Base-by-base conservation (phyloP, 1,284 basidiomycete species). In the Limonomyces culmigenus region DNA sequence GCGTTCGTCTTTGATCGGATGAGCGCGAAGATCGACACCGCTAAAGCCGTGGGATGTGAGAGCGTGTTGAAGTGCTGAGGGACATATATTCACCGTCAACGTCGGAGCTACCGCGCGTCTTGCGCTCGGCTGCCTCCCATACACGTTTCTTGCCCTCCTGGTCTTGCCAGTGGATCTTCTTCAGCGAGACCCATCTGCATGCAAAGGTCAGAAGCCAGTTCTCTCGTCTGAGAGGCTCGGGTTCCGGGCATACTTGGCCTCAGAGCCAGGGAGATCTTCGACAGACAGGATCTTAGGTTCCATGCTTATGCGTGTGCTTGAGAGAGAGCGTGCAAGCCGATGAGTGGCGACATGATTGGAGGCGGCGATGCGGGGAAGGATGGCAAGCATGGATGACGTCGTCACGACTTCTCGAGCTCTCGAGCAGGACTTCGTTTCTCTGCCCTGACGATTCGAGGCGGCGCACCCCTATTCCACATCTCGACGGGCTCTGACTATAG, bases 61-160 rank as follows among this genome's bases (percentile, higher is more conserved):
- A 12, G 16, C 19, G 16, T 16, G 15, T 15, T 29, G 11, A 33
- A 19, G 33, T 19, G 12, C 18, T 31, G 38, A 5, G 3, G 38
- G 15, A n/a, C 16, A n/a, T n/a, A 31, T 13, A 20, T 29, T 31
- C n/a, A 86, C 86, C 85, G 58, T 93, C 89, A 36, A 89, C 69
- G 0, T 77, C 85, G 11, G 72, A 70, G 11, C 69, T 61, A 32
- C 70, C 67, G 29, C 81, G 65, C 8, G 84, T 88, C 48, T 72
- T 78, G 21, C 89, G 65, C 46, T 84, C 74, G 12, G 87, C 87
- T 39, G 64, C 75, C 54, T 95, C 91, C 89, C 89, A 93, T 29
- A 67, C 47, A 37, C 88, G 64, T 79, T 89, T 62, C 47, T 63
- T 70, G 1, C 87, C 85, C 4, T 72, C 69, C 45, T 73, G 63